phyloP scores from a whole-genome alignment of 2,329 filamentous ascomycete genomes.

The Trichoderma sp. region DNA sequence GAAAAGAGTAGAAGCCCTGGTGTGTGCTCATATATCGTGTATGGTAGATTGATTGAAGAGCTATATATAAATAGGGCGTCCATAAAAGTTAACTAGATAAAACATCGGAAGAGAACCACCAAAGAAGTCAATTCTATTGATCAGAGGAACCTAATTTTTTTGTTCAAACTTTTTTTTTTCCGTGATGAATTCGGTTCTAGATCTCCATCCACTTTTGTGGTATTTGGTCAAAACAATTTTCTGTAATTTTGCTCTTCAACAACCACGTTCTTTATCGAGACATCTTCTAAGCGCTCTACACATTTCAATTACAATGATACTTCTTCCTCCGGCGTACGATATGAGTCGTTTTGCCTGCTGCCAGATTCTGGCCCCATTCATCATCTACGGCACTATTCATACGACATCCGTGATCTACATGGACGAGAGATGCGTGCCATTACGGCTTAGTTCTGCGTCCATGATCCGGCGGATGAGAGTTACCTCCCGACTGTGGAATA shows the following conservation, averaged over 20 bases:
- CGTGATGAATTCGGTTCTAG: neutral
- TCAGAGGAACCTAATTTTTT: too few relatives aligned
- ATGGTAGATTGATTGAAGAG: neutral
- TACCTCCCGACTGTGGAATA: neutral
- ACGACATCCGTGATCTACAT: neutral
- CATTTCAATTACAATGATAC: neutral
- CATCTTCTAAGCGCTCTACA: neutral
- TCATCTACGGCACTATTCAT: conserved; percentile 2
- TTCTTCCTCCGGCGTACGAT: neutral
- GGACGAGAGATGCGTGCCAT: neutral
- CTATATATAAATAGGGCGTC: neutral
- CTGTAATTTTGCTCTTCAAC: neutral
- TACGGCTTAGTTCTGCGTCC: neutral
- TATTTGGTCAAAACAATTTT: neutral
- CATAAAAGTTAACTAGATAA: too few relatives aligned
- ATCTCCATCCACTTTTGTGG: neutral
- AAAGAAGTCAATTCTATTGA: too few relatives aligned
- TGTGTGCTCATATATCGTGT: neutral
- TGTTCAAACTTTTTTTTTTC: too few relatives aligned
- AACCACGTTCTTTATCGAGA: neutral
- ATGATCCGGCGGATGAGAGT: neutral
- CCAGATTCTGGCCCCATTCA: neutral
- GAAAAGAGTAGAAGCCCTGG: too few relatives aligned
- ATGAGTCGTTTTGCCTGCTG: neutral
- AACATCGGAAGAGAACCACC: too few relatives aligned